Evolutionary conservation across 345 rosid genomes (phyloP).

Genomic region (sweet orange (Citrus sinensis)): DNA sequence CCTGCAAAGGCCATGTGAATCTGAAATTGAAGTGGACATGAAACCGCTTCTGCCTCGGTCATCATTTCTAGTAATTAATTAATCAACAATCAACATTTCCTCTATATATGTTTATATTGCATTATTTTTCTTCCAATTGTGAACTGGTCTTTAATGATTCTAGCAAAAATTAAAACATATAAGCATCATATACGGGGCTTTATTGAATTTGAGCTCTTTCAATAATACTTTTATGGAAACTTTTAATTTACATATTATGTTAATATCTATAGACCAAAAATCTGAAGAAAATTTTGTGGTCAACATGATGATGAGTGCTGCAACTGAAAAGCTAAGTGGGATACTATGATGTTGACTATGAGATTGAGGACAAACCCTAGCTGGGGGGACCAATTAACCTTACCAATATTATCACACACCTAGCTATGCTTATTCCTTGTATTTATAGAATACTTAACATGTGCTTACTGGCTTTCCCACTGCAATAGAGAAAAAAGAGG

Average conservation of each 20-base stretch:
- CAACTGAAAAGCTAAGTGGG: constrained; percentile 7
- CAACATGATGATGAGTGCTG: neutral
- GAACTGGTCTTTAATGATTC: neutral
- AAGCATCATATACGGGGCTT: neutral
- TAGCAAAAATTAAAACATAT: too few relatives aligned
- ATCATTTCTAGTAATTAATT: neutral
- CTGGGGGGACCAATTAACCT: constrained; percentile 6
- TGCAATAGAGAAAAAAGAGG: too few relatives aligned
- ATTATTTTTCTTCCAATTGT: too few relatives aligned
- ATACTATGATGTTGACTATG: constrained; percentile 10
- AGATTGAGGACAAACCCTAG: neutral
- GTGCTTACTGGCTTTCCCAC: constrained; percentile 8
- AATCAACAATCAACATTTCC: neutral
- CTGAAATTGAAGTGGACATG: constrained; percentile 14
- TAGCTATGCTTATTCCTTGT: neutral
- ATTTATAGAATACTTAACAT: neutral
- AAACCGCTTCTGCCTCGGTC: constrained; percentile 9
- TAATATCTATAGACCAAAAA: neutral
- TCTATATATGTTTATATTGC: neutral
- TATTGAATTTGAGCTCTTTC: neutral
- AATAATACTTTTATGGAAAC: too few relatives aligned
- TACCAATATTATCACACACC: neutral
- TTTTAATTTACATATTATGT: too few relatives aligned
- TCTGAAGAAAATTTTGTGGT: neutral
- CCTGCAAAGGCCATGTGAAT: constrained; percentile 16